Evolutionary conservation across 345 rosid genomes (phyloP).

Genomic region (Theobroma cacao): DNA sequence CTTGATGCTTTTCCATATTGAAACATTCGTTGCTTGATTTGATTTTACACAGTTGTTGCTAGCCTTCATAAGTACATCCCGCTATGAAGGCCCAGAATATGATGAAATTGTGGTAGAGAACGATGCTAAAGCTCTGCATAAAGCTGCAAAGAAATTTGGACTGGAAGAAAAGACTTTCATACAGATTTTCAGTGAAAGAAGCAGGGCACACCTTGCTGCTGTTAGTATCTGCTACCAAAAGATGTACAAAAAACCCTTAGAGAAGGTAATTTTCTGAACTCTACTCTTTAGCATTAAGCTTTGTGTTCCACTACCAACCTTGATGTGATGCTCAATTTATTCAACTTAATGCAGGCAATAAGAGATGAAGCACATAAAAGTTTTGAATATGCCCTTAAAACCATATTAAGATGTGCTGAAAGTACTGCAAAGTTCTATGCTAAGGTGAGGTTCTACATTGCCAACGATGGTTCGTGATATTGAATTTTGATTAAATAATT

Average conservation of each 20-base stretch:
- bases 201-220: constrained; percentile 56
- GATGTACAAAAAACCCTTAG: constrained; percentile 39
- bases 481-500: not conserved
- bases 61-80: constrained; percentile 49
- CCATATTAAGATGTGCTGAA: constrained; percentile 55
- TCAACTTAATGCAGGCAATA: constrained; percentile 37
- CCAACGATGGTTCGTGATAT: not conserved
- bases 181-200: constrained; percentile 59
- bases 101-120: constrained; percentile 38
- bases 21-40: not conserved
- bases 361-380: constrained; percentile 47
- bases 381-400: constrained; percentile 46
- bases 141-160: constrained; percentile 41
- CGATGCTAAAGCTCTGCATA: constrained; percentile 49
- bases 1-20: no score
- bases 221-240: constrained; percentile 33
- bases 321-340: not conserved
- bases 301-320: not conserved
- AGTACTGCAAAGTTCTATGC: constrained; percentile 55
- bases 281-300: not conserved
- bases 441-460: constrained; percentile 27
- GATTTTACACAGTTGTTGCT: constrained; percentile 36
- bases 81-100: constrained; percentile 72
- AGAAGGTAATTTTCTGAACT: constrained; percentile 34
- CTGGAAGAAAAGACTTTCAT: constrained; percentile 35